These are phyloP conservation scores for Globisporangium takayamanum DNA, from an alignment of 352 stramenopile genomes.

Conservation along the genomic window DNA sequence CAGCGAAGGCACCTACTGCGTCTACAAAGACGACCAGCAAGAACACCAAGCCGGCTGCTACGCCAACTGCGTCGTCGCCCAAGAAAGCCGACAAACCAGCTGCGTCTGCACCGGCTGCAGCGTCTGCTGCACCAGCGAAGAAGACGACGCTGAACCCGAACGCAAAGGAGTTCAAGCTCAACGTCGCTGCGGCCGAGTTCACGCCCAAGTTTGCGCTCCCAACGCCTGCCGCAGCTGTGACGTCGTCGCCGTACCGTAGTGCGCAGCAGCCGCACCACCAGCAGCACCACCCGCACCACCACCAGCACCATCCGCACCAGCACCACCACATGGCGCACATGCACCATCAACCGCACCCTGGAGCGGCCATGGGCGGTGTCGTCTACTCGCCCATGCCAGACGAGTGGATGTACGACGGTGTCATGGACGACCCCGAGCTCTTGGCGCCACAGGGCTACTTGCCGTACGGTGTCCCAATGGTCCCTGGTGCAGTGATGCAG, in stretches of 20 bases:
- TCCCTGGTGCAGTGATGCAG: slow-evolving; percentile 53
- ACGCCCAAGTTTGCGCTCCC: slow-evolving; percentile 49
- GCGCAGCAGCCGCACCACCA: slow-evolving; percentile 10
- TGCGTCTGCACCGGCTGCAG: slow-evolving; percentile 2
- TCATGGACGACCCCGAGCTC: slow-evolving; percentile 45
- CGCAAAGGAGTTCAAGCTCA: slow-evolving; percentile 86
- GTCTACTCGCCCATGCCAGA: slow-evolving; percentile 49
- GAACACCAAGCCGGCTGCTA: neutral
- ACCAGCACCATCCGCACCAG: slow-evolving; percentile 7
- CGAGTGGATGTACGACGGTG: slow-evolving; percentile 72
- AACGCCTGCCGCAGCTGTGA: slow-evolving; percentile 8
- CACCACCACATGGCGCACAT: slow-evolving; percentile 17
- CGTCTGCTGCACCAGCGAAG: slow-evolving; percentile 25
- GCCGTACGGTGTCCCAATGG: slow-evolving; percentile 61
- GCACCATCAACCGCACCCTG: slow-evolving; percentile 24
- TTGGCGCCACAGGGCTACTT: slow-evolving; percentile 45
- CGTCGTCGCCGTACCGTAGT: slow-evolving; percentile 45
- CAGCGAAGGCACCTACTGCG: slow-evolving; percentile 6
- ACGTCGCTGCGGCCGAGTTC: slow-evolving; percentile 49
- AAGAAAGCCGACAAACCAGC: slow-evolving; percentile 3
- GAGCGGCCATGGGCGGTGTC: slow-evolving; percentile 30
- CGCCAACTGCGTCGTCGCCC: neutral
- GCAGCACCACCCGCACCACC: slow-evolving; percentile 18
- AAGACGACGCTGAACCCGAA: slow-evolving; percentile 75
- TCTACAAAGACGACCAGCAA: neutral